Conservation (phyloP, 805 yeast genomes). For the Sungouiozyma ichnusensis region DNA sequence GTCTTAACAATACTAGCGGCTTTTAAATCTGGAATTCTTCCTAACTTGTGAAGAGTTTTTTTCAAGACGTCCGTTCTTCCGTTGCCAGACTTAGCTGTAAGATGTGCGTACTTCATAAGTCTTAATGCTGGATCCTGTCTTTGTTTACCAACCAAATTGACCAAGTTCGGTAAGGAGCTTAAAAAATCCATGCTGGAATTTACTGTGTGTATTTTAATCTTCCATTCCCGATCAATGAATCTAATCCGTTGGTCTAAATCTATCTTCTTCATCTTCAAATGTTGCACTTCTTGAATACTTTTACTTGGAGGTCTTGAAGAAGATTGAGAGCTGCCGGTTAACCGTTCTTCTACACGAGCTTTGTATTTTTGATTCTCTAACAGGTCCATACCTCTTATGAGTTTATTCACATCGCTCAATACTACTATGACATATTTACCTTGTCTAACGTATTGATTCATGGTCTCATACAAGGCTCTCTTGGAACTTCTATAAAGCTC, state of each 20-base stretch:
- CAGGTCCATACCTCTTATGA: slow-evolving; percentile 34
- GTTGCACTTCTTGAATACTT: slow-evolving; percentile 10
- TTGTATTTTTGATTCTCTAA: slow-evolving; percentile 38
- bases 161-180: slow-evolving; percentile 48
- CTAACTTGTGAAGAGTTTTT: slow-evolving; percentile 46
- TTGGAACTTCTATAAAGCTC: slow-evolving; percentile 24
- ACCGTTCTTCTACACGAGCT: slow-evolving; percentile 27
- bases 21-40: slow-evolving; percentile 43
- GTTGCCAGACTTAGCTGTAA: slow-evolving; percentile 48
- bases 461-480: slow-evolving; percentile 15
- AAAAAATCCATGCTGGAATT: slow-evolving; percentile 34
- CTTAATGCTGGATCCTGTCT: slow-evolving; percentile 48
- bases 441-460: slow-evolving; percentile 16
- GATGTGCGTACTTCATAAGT: slow-evolving; percentile 42
- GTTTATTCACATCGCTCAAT: slow-evolving; percentile 40
- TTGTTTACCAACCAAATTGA: slow-evolving; percentile 44
- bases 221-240: slow-evolving; percentile 37
- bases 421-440: slow-evolving; percentile 33
- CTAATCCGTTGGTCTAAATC: slow-evolving; percentile 35
- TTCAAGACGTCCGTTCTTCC: slow-evolving; percentile 37
- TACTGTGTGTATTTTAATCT: slow-evolving; percentile 37
- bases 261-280: slow-evolving; percentile 10
- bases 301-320: slow-evolving; percentile 3
- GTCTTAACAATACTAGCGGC: slow-evolving; percentile 36
- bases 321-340: slow-evolving; percentile 8